Conservation (phyloP, 441 rosid species). For the Omphalea diandra region DNA sequence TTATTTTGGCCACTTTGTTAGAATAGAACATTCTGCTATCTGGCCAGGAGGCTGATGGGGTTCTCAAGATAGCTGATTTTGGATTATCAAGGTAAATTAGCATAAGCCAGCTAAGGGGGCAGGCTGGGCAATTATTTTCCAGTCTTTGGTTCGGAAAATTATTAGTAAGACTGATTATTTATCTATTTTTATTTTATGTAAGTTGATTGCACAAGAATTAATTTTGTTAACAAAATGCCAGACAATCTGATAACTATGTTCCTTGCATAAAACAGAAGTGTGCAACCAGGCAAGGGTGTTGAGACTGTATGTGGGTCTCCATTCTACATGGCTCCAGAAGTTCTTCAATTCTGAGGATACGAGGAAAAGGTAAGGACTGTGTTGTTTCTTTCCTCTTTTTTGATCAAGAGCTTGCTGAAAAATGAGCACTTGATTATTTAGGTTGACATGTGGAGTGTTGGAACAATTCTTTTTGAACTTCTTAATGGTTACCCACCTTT, state of each 20-base stretch:
- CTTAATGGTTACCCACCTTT: conserved; percentile 68
- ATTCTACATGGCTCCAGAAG: conserved; percentile 71
- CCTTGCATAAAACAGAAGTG: conserved; percentile 29
- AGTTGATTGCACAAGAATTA: background rate
- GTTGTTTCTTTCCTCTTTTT: background rate
- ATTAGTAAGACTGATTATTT: background rate
- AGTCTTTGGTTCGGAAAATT: conserved; percentile 10
- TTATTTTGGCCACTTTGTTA: conserved; percentile 23
- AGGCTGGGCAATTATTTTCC: background rate
- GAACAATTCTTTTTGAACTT: conserved; percentile 68
- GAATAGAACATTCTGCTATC: conserved; percentile 58
- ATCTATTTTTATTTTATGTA: background rate
- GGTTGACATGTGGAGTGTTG: conserved; percentile 77
- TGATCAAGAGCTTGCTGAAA: conserved; percentile 6
- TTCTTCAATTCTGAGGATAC: conserved; percentile 63
- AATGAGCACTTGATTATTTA: conserved; percentile 23
- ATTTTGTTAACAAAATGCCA: background rate
- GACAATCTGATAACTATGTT: background rate
- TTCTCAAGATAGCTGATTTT: conserved; percentile 73
- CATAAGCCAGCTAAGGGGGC: background rate
- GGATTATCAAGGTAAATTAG: conserved; percentile 57
- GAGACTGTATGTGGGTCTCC: conserved; percentile 67
- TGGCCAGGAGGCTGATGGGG: conserved; percentile 37
- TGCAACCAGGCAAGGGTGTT: conserved; percentile 40
- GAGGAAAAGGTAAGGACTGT: conserved; percentile 47